Evolutionary conservation across 257 asterid genomes (phyloP).

Genomic region (Jacaranda mimosifolia): DNA sequence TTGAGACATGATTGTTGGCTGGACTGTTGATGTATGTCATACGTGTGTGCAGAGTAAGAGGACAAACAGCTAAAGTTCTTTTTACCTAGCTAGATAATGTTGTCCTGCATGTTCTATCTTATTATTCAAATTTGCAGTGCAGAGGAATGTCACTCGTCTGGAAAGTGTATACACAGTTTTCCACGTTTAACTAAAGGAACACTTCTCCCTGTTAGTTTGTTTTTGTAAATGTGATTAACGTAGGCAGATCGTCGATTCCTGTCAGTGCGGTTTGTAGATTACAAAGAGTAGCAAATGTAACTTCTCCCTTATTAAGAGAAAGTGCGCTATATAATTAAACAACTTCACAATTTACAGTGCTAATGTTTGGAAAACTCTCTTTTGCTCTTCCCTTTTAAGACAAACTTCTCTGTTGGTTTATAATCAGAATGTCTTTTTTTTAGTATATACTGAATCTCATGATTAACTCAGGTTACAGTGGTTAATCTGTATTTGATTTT

Average conservation of each 20-base stretch:
- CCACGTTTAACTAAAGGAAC: background rate
- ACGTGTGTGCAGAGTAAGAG: too few relatives aligned
- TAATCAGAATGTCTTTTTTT: slow-evolving; percentile 16
- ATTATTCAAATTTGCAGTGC: background rate
- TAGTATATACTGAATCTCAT: slow-evolving; percentile 25
- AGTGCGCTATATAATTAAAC: too few relatives aligned
- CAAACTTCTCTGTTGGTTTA: background rate
- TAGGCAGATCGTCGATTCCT: background rate
- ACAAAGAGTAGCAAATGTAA: background rate
- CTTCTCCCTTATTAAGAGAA: background rate
- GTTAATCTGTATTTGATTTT: slow-evolving; percentile 4
- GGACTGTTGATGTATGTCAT: too few relatives aligned
- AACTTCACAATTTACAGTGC: too few relatives aligned
- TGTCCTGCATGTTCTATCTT: slow-evolving; percentile 1
- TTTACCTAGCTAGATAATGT: background rate
- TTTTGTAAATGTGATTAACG: background rate
- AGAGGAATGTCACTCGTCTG: background rate
- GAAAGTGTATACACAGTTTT: background rate
- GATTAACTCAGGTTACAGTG: slow-evolving; percentile 27
- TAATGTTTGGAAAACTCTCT: background rate
- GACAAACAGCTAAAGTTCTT: background rate
- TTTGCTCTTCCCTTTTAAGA: background rate
- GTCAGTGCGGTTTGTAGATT: background rate
- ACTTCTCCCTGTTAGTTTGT: background rate
- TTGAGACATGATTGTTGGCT: too few relatives aligned